Base-by-base conservation (phyloP, 805 yeast genomes). In the Monosporozyma aerobia region DNA sequence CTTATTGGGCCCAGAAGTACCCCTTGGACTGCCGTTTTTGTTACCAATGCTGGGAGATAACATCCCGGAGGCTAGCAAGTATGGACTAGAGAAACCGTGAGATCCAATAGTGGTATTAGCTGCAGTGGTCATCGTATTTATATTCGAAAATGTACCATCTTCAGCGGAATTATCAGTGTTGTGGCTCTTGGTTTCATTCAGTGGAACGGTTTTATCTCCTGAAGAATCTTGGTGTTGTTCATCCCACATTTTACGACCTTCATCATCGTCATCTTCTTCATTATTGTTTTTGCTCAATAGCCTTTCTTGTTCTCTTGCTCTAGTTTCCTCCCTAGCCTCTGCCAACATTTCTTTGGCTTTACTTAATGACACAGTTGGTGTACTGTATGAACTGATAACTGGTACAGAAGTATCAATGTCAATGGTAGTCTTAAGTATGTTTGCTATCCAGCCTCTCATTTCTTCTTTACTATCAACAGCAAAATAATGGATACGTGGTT, bases 321-420 rank as follows among this genome's bases (percentile, higher is more conserved):
- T 77, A 0, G 86, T 82, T 57, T 80, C 87, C 61, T 85, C 94
- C 62, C 95, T 77, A 0, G 96, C 94, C 59, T 83, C 86, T 2
- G 87, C 83, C 61, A 89, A 74, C 67, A 94, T 69, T 62, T 83
- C 95, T 69, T 89, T 95, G 0, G 99, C 99, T 60, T 81, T 83
- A 48, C 82, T 80, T 56, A 94, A 73, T 10, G 96, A 83, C 8
- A 94, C 90, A 0, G 98, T 92, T n/a, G 99, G 98, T 0, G 97
- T 89, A 11, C 86, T 84, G 67, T 96, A 92, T 14, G 97, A 86
- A 55, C 96, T 85, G 9, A 90, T 84, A 1, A 89, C 94, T 0
- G 99, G 97, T 13, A 87, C 88, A 1, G 87, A 70, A 53, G 94
- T 97, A 70, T 94, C 99, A 52, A 95, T 77, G 65, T 94, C 99